These are phyloP conservation scores for Rhododendron molle DNA, from an alignment of 148 eudicot species.

Conservation along the genomic window DNA sequence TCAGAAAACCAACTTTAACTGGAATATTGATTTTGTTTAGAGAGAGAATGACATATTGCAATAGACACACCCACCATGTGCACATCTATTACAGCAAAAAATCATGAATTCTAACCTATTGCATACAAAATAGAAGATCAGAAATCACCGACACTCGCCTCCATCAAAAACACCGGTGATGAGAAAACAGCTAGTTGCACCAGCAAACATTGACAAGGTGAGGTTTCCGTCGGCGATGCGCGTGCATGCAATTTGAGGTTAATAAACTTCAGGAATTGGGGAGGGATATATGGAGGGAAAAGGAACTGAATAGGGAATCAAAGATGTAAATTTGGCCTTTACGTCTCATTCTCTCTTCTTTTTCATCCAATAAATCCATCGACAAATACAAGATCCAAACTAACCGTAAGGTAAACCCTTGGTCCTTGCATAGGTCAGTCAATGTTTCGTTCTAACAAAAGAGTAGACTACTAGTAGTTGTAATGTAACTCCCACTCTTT, in stretches of 20 bases:
- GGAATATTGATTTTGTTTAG: neutral
- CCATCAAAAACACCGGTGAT: neutral
- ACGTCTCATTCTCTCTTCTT: neutral
- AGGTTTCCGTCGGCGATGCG: neutral
- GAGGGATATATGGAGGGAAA: neutral
- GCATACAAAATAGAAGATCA: neutral
- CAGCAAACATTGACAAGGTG: neutral
- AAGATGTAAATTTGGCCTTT: neutral
- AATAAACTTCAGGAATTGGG: neutral
- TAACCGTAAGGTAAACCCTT: neutral
- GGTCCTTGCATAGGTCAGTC: neutral
- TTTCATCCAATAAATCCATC: neutral
- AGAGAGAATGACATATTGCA: neutral
- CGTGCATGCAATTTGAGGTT: neutral
- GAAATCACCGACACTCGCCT: neutral
- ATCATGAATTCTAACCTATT: neutral
- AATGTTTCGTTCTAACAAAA: neutral
- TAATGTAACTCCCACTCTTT: conserved; percentile 18
- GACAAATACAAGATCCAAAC: neutral
- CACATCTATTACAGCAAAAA: neutral
- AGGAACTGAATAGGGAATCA: neutral
- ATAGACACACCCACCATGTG: neutral
- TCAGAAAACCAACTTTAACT: neutral
- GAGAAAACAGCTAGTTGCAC: neutral
- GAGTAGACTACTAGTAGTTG: neutral